Evolutionary conservation across 306 rosid species (phyloP).

Genomic region (Geum urbanum): DNA sequence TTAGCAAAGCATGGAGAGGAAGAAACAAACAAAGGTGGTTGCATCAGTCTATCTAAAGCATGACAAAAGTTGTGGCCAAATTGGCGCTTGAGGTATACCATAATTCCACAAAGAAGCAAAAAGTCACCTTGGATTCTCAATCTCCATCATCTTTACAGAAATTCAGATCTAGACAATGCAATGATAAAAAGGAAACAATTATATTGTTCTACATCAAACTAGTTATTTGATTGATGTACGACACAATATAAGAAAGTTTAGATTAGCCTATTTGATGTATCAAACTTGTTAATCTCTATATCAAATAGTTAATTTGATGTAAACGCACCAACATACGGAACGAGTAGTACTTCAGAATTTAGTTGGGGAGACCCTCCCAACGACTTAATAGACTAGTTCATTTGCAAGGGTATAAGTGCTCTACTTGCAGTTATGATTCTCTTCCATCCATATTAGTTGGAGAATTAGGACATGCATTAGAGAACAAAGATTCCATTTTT

Average conservation of each 20-base stretch:
- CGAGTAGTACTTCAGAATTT: constrained; percentile 13
- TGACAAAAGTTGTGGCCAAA: constrained; percentile 16
- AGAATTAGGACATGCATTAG: constrained; percentile 16
- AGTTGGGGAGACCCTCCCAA: constrained; percentile 41
- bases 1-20: constrained; percentile 11
- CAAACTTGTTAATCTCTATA: no score
- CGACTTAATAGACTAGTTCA: constrained; percentile 20
- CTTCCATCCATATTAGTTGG: not conserved
- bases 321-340: no score
- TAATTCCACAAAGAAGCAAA: not conserved
- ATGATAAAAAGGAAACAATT: not conserved
- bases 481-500: not conserved
- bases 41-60: not conserved
- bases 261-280: no score
- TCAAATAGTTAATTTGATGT: no score
- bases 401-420: constrained; percentile 18
- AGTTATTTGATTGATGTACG: not conserved
- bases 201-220: not conserved
- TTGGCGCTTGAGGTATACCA: not conserved
- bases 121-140: constrained; percentile 47
- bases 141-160: not conserved
- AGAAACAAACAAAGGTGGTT: not conserved
- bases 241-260: no score
- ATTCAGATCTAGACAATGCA: constrained; percentile 3
- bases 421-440: not conserved